Conservation (phyloP, 106 monocot species). For the Vanilla planifolia region DNA sequence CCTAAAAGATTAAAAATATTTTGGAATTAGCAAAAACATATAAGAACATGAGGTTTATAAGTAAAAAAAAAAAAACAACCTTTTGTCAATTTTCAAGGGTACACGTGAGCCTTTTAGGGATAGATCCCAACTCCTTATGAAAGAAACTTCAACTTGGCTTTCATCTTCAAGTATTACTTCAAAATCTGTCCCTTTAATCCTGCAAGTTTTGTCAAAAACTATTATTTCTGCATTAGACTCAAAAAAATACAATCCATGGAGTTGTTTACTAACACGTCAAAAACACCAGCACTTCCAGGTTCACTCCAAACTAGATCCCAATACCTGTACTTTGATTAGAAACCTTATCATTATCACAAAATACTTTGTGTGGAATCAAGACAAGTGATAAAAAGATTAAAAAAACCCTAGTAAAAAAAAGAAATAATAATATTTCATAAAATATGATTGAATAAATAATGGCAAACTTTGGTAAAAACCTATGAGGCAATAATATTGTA, state of each 20-base stretch:
- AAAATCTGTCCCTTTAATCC: slow-evolving; percentile 66
- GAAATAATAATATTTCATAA: too few relatives aligned
- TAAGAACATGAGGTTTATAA: not conserved
- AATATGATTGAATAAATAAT: too few relatives aligned
- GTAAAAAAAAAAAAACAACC: slow-evolving; percentile 22
- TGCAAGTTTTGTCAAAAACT: slow-evolving; percentile 4
- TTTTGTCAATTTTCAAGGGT: slow-evolving; percentile 76
- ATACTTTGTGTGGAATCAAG: too few relatives aligned
- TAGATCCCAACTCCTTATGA: slow-evolving; percentile 61
- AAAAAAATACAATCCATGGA: not conserved
- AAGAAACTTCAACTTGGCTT: slow-evolving; percentile 68
- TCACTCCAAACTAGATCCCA: slow-evolving; percentile 77
- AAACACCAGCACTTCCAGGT: slow-evolving; percentile 41
- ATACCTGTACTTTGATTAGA: slow-evolving; percentile 55
- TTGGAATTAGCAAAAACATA: not conserved
- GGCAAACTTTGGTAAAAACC: too few relatives aligned
- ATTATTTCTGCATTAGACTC: not conserved
- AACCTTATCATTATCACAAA: too few relatives aligned
- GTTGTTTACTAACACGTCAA: slow-evolving; percentile 54
- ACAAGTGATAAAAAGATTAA: too few relatives aligned
- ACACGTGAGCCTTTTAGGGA: slow-evolving; percentile 45
- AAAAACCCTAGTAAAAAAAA: too few relatives aligned
- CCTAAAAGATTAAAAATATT: slow-evolving; percentile 15
- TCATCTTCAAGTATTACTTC: slow-evolving; percentile 44
- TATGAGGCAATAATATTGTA: too few relatives aligned